Conservation (phyloP, 202 grass and related monocot genomes). For the Saccharum hybrid region DNA sequence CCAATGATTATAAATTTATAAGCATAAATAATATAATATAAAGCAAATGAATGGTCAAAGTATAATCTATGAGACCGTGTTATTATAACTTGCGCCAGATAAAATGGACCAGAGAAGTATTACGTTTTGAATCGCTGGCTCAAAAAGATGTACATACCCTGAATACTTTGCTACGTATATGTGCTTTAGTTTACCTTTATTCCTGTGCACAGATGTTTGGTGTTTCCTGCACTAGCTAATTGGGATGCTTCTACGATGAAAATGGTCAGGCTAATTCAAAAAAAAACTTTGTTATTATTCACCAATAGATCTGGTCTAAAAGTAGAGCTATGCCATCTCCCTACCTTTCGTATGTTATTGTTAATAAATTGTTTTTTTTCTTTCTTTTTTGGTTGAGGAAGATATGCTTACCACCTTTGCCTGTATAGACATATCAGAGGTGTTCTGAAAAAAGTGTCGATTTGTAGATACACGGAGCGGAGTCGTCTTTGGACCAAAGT, state of each 20-base stretch:
- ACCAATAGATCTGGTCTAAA: conserved; percentile 20
- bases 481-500: conserved; percentile 36
- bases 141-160: neutral
- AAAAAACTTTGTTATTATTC: conserved; percentile 7
- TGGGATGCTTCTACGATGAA: conserved; percentile 7
- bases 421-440: neutral
- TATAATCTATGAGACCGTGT: too few species aligned
- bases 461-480: conserved; percentile 10
- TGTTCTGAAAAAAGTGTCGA: conserved; percentile 30
- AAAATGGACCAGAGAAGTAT: too few species aligned
- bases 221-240: conserved; percentile 18
- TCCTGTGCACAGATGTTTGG: conserved; percentile 12
- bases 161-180: neutral
- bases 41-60: too few species aligned
- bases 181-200: neutral
- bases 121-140: neutral
- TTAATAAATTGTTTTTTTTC: neutral
- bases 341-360: neutral
- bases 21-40: too few species aligned
- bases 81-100: too few species aligned
- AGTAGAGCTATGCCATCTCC: conserved; percentile 13
- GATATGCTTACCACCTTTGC: conserved; percentile 20
- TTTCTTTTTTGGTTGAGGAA: neutral
- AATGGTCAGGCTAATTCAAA: conserved; percentile 32
- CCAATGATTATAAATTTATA: too few species aligned